Conservation (phyloP, 2,329 filamentous ascomycete species). For the Calonectria henricotiae region DNA sequence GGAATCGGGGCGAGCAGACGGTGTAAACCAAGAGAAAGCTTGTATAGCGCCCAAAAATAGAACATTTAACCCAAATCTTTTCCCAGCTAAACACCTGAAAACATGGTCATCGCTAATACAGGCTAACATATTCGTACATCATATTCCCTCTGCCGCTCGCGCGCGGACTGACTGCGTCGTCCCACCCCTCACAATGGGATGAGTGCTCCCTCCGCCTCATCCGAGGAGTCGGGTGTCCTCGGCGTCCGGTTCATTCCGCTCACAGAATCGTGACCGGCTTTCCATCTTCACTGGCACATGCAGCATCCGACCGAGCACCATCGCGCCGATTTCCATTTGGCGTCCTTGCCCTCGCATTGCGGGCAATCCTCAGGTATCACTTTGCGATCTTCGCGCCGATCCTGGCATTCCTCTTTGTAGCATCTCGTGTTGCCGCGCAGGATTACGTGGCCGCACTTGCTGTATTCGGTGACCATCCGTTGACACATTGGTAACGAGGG, state of each 20-base stretch:
- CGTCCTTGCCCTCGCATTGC: conserved; percentile 55
- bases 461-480: conserved; percentile 56
- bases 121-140: conserved; percentile 35
- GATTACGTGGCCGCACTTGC: conserved; percentile 57
- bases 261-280: neutral
- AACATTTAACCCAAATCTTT: conserved; percentile 14
- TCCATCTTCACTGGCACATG: conserved; percentile 46
- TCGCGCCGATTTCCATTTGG: conserved; percentile 54
- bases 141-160: conserved; percentile 9
- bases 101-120: conserved; percentile 9
- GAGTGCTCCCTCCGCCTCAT: conserved; percentile 27
- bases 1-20: conserved; percentile 1
- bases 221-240: conserved; percentile 21
- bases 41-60: neutral
- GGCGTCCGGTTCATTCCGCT: neutral
- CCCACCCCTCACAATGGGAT: conserved; percentile 13
- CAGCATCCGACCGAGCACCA: conserved; percentile 60
- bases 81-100: conserved; percentile 26
- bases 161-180: conserved; percentile 18
- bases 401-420: conserved; percentile 55
- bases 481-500: conserved; percentile 55
- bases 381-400: conserved; percentile 54
- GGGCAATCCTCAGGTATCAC: conserved; percentile 56
- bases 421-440: conserved; percentile 58
- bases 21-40: neutral